Base-by-base conservation (phyloP, 78 protist genomes). In the Dictyostelium brefeldianum region DNA sequence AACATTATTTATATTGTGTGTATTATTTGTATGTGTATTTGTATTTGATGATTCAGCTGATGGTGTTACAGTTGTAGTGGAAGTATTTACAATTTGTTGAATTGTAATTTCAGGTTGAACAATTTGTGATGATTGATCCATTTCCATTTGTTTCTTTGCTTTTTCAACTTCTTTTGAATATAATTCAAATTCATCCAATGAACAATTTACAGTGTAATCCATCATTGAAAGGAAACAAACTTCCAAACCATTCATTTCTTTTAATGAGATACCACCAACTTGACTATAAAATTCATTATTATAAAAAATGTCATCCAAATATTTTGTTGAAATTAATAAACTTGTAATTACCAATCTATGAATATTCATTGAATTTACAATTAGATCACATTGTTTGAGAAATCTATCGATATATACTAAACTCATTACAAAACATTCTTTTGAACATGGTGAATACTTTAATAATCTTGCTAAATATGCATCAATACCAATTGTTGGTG, bases 221-320 rank as follows among this genome's bases (percentile, higher is more conserved):
- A 91, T 91, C 95, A 91, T 83, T 20, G 89, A 65, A 8, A 91
- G 83, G 84, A 91, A 91, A 9, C 27, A 31, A 25, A 82, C 91
- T 71, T 91, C 95, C 22, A 91, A 51, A 0, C 73, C 62, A 25
- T 91, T 91, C 92, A 91, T 82, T 46, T 91, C 95, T 14, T 54
- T 43, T 17, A 91, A 51, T 1, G 80, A 65, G 14, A 91, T 91
- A 53, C 95, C 95, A 20, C 92, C 95, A 50, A 91, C 95, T 54
- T 81, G 84, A 43, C 89, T 78, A 36, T 91, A 91, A 64, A 83
- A 91, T 59, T 91, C 91, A n/a, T 91, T 91, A 18, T 91, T 91
- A 54, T 91, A 91, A 41, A 83, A 83, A 4, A 83, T 91, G n/a
- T 91, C 95, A 50, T 91, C 95, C 29, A 91, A 77, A 78, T 82